These are phyloP conservation scores for Articulospora tetracladia DNA, from an alignment of 495 filamentous ascomycete species.

Conservation along the genomic window DNA sequence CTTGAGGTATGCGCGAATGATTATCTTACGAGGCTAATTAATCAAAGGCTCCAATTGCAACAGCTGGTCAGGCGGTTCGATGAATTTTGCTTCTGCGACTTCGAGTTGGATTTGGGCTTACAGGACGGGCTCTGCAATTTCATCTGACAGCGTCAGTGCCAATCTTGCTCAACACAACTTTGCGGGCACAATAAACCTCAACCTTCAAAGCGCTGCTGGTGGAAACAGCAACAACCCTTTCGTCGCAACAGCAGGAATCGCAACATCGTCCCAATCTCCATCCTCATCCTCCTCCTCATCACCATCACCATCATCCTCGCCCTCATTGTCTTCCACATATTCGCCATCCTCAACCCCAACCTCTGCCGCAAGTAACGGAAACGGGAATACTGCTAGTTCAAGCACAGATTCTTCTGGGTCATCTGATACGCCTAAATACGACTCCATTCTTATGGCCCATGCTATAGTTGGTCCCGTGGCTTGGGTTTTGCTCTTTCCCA, in stretches of 20 bases:
- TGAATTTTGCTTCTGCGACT: slow-evolving; percentile 27
- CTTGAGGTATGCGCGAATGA: background rate
- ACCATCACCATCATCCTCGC: background rate
- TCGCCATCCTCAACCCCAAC: background rate
- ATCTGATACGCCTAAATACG: no score
- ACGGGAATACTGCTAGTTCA: no score
- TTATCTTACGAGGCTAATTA: background rate
- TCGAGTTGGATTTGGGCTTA: slow-evolving; percentile 66
- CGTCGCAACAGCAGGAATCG: background rate
- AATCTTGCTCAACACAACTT: slow-evolving; percentile 57
- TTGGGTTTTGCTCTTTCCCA: slow-evolving; percentile 51
- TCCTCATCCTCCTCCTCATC: background rate
- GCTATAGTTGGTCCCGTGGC: slow-evolving; percentile 39
- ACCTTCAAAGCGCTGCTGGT: slow-evolving; percentile 34
- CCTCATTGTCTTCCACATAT: background rate
- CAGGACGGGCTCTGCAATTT: slow-evolving; percentile 53
- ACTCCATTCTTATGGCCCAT: slow-evolving; percentile 29
- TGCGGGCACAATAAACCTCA: slow-evolving; percentile 47
- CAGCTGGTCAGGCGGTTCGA: slow-evolving; percentile 37
- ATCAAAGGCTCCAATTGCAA: slow-evolving; percentile 35
- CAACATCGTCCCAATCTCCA: background rate
- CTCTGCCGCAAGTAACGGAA: background rate
- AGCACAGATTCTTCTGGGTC: no score
- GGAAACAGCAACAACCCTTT: slow-evolving; percentile 50
- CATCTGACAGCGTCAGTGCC: slow-evolving; percentile 44